Evolutionary conservation across 2,329 filamentous ascomycete species (phyloP).

Genomic region (Paramyrothecium roridum): DNA sequence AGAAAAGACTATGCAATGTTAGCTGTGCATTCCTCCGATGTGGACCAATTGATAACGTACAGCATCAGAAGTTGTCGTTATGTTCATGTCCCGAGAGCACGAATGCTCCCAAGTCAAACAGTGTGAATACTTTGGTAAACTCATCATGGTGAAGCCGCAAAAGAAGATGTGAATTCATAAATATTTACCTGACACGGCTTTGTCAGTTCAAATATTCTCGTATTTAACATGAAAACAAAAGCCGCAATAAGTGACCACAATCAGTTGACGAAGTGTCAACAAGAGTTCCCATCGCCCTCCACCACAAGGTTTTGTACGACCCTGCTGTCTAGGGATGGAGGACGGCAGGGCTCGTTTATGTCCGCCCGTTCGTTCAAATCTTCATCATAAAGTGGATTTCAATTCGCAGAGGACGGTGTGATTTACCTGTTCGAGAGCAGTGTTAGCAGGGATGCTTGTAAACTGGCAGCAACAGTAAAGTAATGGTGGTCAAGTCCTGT

Average conservation of each 20-base stretch:
- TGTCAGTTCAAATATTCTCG: slow-evolving; percentile 25
- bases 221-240: slow-evolving; percentile 21
- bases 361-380: slow-evolving; percentile 69
- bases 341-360: slow-evolving; percentile 56
- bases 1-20: too few species aligned
- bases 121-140: slow-evolving; percentile 53
- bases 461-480: slow-evolving; percentile 13
- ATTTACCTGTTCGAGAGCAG: slow-evolving; percentile 39
- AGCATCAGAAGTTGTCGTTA: slow-evolving; percentile 48
- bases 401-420: not conserved
- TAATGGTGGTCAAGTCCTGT: slow-evolving; percentile 35
- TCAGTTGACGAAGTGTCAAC: slow-evolving; percentile 68
- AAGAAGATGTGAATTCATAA: slow-evolving; percentile 12
- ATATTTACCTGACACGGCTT: slow-evolving; percentile 26
- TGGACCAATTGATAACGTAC: too few species aligned
- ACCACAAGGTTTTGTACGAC: slow-evolving; percentile 61
- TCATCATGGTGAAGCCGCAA: slow-evolving; percentile 40
- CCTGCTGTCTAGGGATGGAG: slow-evolving; percentile 49
- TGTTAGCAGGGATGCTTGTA: slow-evolving; percentile 31
- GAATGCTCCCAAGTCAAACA: slow-evolving; percentile 48
- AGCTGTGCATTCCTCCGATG: not conserved
- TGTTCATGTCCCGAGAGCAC: slow-evolving; percentile 49
- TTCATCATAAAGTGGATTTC: slow-evolving; percentile 50
- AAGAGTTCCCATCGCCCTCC: slow-evolving; percentile 50
- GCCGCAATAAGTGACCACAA: slow-evolving; percentile 31